A percentile compares a stretch with the other conserved stretches of the same genome.
These are phyloP conservation scores for Inga oerstediana DNA, from an alignment of 306 rosid species.

Conservation along the genomic window DNA sequence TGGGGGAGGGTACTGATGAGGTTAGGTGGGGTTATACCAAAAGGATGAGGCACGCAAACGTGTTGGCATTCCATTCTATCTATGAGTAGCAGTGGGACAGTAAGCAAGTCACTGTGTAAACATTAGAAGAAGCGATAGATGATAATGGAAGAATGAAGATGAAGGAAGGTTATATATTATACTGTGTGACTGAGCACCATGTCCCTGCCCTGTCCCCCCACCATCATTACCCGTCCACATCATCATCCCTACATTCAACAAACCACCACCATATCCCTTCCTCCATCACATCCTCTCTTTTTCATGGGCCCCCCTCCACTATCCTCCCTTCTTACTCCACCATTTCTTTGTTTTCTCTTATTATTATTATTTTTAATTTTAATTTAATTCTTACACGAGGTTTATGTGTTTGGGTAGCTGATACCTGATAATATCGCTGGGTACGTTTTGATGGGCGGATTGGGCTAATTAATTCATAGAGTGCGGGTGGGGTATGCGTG, in stretches of 20 bases:
- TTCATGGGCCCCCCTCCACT: constrained; percentile 17
- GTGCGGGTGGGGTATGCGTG: constrained; percentile 13
- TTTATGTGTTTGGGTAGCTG: constrained; percentile 37
- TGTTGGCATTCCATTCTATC: background rate
- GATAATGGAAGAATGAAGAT: background rate
- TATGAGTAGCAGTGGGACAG: background rate
- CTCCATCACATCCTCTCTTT: background rate
- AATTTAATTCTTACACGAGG: constrained; percentile 40
- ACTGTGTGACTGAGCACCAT: constrained; percentile 41
- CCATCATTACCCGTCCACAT: constrained; percentile 55
- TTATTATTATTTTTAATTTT: too few species aligned
- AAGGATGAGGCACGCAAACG: constrained; percentile 17
- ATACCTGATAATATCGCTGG: background rate
- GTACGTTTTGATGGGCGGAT: background rate
- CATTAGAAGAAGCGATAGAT: background rate
- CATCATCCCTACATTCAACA: constrained; percentile 59
- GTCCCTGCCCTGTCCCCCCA: constrained; percentile 50
- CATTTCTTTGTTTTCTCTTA: too few species aligned
- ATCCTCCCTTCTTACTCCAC: constrained; percentile 24
- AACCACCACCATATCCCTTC: constrained; percentile 35
- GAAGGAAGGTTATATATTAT: constrained; percentile 9
- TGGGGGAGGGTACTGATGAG: background rate
- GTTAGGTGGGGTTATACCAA: background rate
- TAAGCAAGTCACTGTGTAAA: background rate
- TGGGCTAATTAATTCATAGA: background rate